Conservation (phyloP, 208 protist genomes). For the Zelonia costaricensis region DNA sequence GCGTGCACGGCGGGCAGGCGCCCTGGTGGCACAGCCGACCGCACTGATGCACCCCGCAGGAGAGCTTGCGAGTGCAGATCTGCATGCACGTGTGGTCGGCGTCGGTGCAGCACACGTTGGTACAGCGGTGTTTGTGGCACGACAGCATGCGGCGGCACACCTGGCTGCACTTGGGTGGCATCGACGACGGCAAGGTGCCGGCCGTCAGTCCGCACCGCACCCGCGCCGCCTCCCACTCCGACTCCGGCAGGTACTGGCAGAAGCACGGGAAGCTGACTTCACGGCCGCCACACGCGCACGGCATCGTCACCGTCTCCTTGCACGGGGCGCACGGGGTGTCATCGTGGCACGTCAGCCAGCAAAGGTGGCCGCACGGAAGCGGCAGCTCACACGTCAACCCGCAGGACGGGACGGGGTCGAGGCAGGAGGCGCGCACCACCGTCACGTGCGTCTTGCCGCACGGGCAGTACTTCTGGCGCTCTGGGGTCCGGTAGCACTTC, state of each 20-base stretch:
- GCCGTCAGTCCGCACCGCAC: constrained; percentile 17
- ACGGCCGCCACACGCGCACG: constrained; percentile 70
- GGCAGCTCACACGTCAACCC: constrained; percentile 70
- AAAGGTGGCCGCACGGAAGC: constrained; percentile 86
- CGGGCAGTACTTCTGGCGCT: constrained; percentile 46
- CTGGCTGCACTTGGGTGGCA: constrained; percentile 64
- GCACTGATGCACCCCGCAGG: constrained; percentile 84
- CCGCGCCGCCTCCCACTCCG: constrained; percentile 63
- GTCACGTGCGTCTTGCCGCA: constrained; percentile 46
- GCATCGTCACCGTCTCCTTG: constrained; percentile 41
- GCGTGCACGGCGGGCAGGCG: constrained; percentile 66
- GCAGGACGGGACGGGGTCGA: constrained; percentile 87
- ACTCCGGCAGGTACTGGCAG: constrained; percentile 62
- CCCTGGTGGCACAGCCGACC: constrained; percentile 86
- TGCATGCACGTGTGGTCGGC: constrained; percentile 78
- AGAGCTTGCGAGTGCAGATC: constrained; percentile 83
- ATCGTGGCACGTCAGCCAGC: constrained; percentile 79
- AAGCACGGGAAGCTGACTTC: constrained; percentile 66
- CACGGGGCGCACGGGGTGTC: constrained; percentile 77
- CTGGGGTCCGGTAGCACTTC: constrained; percentile 57
- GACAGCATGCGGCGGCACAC: constrained; percentile 66
- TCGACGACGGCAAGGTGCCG: constrained; percentile 26
- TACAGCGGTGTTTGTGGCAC: constrained; percentile 89
- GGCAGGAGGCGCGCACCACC: constrained; percentile 53
- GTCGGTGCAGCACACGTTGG: constrained; percentile 80